Percentiles rank a stretch among this genome's conserved stretches.
Evolutionary conservation across 179 eudicot species (phyloP).

Genomic region (Silene vulgaris): DNA sequence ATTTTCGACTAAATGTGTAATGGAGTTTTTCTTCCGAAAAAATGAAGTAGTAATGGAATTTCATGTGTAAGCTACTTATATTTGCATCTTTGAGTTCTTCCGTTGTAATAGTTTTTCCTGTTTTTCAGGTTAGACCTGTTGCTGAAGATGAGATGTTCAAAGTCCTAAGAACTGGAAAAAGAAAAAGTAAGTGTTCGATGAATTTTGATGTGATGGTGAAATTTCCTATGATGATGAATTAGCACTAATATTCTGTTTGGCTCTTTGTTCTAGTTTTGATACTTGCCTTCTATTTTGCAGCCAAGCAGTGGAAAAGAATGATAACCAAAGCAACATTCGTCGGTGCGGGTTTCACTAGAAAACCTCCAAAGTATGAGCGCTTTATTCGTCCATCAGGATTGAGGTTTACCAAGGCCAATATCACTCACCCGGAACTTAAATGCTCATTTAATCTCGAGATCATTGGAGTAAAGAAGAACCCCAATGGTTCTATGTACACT

Average conservation of each 20-base stretch:
- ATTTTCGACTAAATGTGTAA: background rate
- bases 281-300: conserved; percentile 34
- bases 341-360: conserved; percentile 83
- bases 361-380: conserved; percentile 95
- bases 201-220: background rate
- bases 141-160: conserved; percentile 99
- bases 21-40: background rate
- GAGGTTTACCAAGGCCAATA: conserved; percentile 90
- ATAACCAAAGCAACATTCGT: conserved; percentile 92
- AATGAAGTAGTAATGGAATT: background rate
- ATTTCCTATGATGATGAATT: background rate
- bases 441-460: conserved; percentile 96
- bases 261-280: background rate
- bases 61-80: background rate
- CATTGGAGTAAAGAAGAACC: conserved; percentile 92
- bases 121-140: conserved; percentile 85
- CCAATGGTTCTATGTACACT: conserved; percentile 88
- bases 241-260: background rate
- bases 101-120: background rate
- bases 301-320: conserved; percentile 99
- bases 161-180: conserved; percentile 83
- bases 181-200: conserved; percentile 65
- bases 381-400: conserved; percentile 86
- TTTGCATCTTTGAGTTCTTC: background rate
- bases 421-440: conserved; percentile 92